phyloP scores from a whole-genome alignment of 169 alveolate species.

The Cryptosporidium ryanae region DNA sequence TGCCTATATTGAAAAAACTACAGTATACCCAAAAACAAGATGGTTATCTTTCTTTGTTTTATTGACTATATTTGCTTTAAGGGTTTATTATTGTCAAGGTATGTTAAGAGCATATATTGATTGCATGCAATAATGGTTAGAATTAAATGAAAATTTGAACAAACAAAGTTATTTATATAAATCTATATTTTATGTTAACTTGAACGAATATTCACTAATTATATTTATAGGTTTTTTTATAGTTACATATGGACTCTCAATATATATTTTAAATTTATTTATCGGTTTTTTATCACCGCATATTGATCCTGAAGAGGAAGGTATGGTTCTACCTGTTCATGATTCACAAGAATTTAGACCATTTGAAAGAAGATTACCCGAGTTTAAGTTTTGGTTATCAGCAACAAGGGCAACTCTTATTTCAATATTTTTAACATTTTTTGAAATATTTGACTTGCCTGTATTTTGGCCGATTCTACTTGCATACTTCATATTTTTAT shows the following conservation, averaged over 20 bases:
- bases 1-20: conserved; percentile 77
- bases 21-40: conserved; percentile 81
- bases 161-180: too few relatives aligned
- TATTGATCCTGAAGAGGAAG: conserved; percentile 87
- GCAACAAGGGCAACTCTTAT: conserved; percentile 82
- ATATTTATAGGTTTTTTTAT: conserved; percentile 82
- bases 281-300: conserved; percentile 89
- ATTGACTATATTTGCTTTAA: conserved; percentile 70
- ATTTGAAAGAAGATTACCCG: conserved; percentile 88
- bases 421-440: conserved; percentile 78
- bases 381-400: conserved; percentile 89
- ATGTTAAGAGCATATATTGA: neutral
- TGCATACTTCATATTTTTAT: conserved; percentile 86
- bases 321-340: conserved; percentile 84
- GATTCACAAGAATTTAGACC: conserved; percentile 88
- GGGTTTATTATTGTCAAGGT: conserved; percentile 79
- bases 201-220: neutral
- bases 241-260: conserved; percentile 86
- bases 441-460: conserved; percentile 87
- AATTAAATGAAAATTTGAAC: neutral
- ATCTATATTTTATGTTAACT: too few relatives aligned
- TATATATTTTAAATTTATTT: conserved; percentile 83
- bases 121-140: neutral
- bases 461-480: conserved; percentile 93
- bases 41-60: conserved; percentile 77